Percentiles rank a stretch among this genome's conserved stretches.
These are phyloP conservation scores for Diaporthe citrichinensis DNA, from an alignment of 2,329 filamentous ascomycete genomes.

Conservation along the genomic window DNA sequence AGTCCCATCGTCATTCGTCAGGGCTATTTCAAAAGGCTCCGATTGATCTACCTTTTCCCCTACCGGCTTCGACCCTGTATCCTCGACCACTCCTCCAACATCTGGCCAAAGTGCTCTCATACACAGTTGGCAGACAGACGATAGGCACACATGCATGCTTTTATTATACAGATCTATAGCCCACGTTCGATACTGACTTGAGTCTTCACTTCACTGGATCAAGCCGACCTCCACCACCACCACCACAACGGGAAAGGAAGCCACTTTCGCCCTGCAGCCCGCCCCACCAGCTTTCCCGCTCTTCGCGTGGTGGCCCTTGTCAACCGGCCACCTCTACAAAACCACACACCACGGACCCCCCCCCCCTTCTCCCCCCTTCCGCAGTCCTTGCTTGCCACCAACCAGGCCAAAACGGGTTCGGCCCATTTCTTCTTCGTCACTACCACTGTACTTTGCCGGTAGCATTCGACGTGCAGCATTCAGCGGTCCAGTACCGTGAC, in stretches of 20 bases:
- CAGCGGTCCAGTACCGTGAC: constrained; percentile 33
- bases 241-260: constrained; percentile 12
- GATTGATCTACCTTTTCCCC: constrained; percentile 26
- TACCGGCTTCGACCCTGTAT: constrained; percentile 32
- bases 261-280: constrained; percentile 30
- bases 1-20: constrained; percentile 29
- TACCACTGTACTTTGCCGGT: constrained; percentile 34
- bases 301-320: constrained; percentile 39
- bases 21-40: constrained; percentile 19
- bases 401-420: constrained; percentile 37
- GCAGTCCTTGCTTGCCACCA: constrained; percentile 39
- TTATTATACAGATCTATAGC: background rate
- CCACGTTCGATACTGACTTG: background rate
- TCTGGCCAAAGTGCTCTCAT: constrained; percentile 11
- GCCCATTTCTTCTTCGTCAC: constrained; percentile 34
- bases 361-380: constrained; percentile 22
- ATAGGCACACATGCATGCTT: background rate
- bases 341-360: background rate
- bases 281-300: constrained; percentile 37
- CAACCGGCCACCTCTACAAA: constrained; percentile 31
- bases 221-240: constrained; percentile 20
- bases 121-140: constrained; percentile 5
- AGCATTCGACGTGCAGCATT: constrained; percentile 24
- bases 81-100: constrained; percentile 6
- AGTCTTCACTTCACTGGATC: constrained; percentile 20